Evolutionary conservation across 176 grass and related monocot genomes (phyloP), one percentile per base, ranked within the genome.

Genomic region (Areca catechu): DNA sequence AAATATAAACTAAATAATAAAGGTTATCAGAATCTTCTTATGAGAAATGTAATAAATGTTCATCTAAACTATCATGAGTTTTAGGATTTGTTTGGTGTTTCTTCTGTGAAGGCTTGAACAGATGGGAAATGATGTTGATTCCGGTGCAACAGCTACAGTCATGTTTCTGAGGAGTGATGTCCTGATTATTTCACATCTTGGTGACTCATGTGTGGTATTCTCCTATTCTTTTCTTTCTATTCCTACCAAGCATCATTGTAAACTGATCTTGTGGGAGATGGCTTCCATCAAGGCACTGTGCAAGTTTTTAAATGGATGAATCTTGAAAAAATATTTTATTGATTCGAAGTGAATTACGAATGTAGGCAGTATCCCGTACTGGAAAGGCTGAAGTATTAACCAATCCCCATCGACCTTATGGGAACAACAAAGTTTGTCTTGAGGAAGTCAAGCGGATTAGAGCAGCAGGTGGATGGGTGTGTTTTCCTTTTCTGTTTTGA

Each of bases 401-500:
- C n/a, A 70, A 82, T 67, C 83, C 74, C 60, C 93, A 98, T 70
- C 75, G 93, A 30, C 93, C 93, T 0, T 97, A 91, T 57, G 93
- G 93, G 69, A 97, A 78, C 60, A 97, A 78, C 60, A 85, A 75
- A 88, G 83, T 83, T 15, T 88, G 87, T 27, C 87, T 97, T 75
- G 80, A 87, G 75, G 93, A 98, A 73, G 76, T 91, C 66, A 92
- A 83, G 57, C 68, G 93, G 65, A 85, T 98, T 49, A 88, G 87
- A 71, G 93, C 78, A 82, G 93, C 93, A 80, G 93, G 87, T 92
- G 93, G 93, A 89, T 98, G 93, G 87, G 93, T 98, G 84, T 88
- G 86, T 91, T 82, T 29, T 78, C 74, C 60, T 60, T 76, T 85
- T 82, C 61, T 83, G 15, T 14, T 27, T 54, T 17, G 12, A 16